phyloP scores from a whole-genome alignment of 495 filamentous ascomycete genomes.

The Hypoxylon lienhwacheense region DNA sequence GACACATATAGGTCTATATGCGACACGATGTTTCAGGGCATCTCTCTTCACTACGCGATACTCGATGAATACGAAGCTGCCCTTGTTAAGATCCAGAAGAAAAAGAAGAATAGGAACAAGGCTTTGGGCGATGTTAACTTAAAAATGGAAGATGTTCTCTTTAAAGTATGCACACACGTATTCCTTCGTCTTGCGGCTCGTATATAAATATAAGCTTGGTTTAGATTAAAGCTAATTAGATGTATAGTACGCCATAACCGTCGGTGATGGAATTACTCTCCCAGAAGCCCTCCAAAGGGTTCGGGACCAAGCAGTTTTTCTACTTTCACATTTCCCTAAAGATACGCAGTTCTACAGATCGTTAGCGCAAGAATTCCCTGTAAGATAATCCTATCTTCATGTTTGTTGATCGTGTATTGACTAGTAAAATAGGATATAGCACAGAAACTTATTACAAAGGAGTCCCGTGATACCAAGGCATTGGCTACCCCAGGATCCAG shows the following conservation, averaged over 20 bases:
- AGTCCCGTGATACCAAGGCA: slow-evolving; percentile 9
- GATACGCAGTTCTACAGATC: slow-evolving; percentile 43
- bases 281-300: slow-evolving; percentile 45
- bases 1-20: slow-evolving; percentile 62
- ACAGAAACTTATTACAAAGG: slow-evolving; percentile 18
- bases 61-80: slow-evolving; percentile 39
- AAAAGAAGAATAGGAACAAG: slow-evolving; percentile 39
- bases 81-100: slow-evolving; percentile 30
- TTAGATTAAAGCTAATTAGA: slow-evolving; percentile 14
- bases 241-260: slow-evolving; percentile 44
- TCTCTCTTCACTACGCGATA: slow-evolving; percentile 70
- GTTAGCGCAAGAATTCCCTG: slow-evolving; percentile 39
- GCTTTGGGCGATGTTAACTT: slow-evolving; percentile 34
- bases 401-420: neutral
- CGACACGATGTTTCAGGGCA: slow-evolving; percentile 67
- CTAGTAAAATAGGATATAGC: slow-evolving; percentile 15
- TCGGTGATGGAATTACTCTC: slow-evolving; percentile 46
- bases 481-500: neutral
- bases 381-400: slow-evolving; percentile 23
- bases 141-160: slow-evolving; percentile 40
- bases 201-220: slow-evolving; percentile 1
- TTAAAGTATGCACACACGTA: slow-evolving; percentile 42
- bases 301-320: slow-evolving; percentile 43
- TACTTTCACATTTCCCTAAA: slow-evolving; percentile 49
- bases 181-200: neutral